phyloP scores from a whole-genome alignment of 805 yeast genomes.

The Barnettozyma salicaria region DNA sequence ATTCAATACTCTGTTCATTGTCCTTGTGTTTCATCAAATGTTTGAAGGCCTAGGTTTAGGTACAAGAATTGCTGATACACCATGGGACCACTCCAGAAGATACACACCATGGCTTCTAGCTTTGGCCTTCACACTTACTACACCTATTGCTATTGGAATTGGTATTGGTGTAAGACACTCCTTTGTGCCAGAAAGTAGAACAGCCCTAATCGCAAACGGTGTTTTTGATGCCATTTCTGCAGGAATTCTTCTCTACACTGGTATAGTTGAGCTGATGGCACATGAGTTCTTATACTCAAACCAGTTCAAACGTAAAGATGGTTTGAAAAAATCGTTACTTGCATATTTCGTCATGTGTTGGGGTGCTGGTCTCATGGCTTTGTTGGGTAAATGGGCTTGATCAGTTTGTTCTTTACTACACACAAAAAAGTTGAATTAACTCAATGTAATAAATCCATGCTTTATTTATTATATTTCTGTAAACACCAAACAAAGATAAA shows the following conservation, averaged over 20 bases:
- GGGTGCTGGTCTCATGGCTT: constrained; percentile 77
- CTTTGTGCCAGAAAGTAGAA: constrained; percentile 53
- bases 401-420: too few species aligned
- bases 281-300: constrained; percentile 61
- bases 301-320: constrained; percentile 56
- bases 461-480: too few species aligned
- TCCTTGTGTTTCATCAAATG: constrained; percentile 67
- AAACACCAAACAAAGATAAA: not conserved
- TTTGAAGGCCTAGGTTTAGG: constrained; percentile 88
- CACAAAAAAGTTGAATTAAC: not conserved
- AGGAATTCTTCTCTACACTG: constrained; percentile 73
- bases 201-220: constrained; percentile 61
- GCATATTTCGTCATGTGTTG: constrained; percentile 49
- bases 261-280: constrained; percentile 74
- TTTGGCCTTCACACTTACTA: constrained; percentile 45
- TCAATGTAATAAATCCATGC: too few species aligned
- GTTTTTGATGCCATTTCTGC: constrained; percentile 70
- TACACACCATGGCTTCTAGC: constrained; percentile 55
- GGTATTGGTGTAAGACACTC: constrained; percentile 70
- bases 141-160: constrained; percentile 72
- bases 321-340: constrained; percentile 42
- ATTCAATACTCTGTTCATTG: constrained; percentile 65
- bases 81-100: constrained; percentile 30
- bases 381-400: constrained; percentile 70
- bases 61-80: constrained; percentile 57